Base-by-base conservation (phyloP, 352 stramenopile species). In the Elongisporangium anandrum region DNA sequence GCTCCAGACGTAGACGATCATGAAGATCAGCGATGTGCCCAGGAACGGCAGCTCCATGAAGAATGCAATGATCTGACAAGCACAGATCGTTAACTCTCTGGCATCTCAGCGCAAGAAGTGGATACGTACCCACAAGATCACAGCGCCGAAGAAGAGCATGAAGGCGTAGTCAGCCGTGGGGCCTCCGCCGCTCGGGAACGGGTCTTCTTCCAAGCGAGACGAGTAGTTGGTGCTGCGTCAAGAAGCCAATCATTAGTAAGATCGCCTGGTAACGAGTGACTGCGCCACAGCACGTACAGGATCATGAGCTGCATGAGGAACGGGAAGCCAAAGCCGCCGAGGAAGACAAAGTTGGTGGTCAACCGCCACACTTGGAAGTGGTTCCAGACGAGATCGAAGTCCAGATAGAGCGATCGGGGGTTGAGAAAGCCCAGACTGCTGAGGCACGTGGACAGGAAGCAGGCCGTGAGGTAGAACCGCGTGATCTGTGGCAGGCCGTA, bases 251-350 rank as follows among this genome's bases (percentile, higher is more conserved):
- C 1, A 63, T 62, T n/a, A 50, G 56, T 34, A 24, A 26, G 26
- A 50, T 8, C 16, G 26, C 1, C 10, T 54, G 4, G 3, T 22
- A 38, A 12, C 12, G 26, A 56, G 3, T 22, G 21, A 60, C 13
- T 5, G 6, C 39, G 17, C 59, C 13, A 54, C 9, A 52, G 3
- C 17, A 71, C 79, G 57, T 68, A 96, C 87, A 97, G 63, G 59
- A 97, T 89, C 77, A 96, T 94, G 57, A 96, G 80, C 59, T 94
- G 81, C 79, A 97, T 94, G 69, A 97, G 82, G 65, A 97, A 95
- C 38, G 82, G 76, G 60, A 97, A 95, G 64, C 81, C 86, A 55
- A 95, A 95, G 65, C 79, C 80, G 34, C 88, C 88, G 22, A 97
- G 80, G 70, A 76, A 97, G 68, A 95, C 91, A 69, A 96, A 96